Evolutionary conservation across 306 rosid genomes (phyloP), one percentile per base, ranked within the genome.

Genomic region (Betula pendula): DNA sequence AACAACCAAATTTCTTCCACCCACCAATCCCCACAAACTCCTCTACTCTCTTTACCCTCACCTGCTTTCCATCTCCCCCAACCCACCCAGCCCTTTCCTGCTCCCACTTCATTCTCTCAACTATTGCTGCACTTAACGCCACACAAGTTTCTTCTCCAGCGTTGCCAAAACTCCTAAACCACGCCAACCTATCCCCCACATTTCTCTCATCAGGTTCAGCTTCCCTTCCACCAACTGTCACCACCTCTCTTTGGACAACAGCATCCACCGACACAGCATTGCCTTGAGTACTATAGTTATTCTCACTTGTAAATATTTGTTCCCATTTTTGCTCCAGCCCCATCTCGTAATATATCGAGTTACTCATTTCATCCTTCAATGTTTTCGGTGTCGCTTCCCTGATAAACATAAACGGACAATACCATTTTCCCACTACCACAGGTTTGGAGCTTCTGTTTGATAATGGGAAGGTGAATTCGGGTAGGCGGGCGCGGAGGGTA

Each of bases 341-440:
- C 67, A 87, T 80, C 68, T 82, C 84, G 24, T 87, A 85, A 19
- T 70, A 87, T 74, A 80, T 76, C 6, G 82, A 31, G 2, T 11
- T 73, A 3, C 31, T 40, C 68, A 44, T 73, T 63, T 55, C 13
- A 10, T 70, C 76, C 42, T 19, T 76, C 8, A 80, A 22, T 0
- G 70, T 38, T 49, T 44, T 78, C 0, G 79, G 80, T 15, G 84
- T 33, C 3, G 29, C 76, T 60, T 85, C 89, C 25, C 72, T 78
- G 3, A 87, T 27, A 77, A 87, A 85, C 85, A 87, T 75, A 73
- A 85, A 80, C 2, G 85, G 91, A 62, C 75, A 50, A 42, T 68
- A 84, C 87, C 88, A 84, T 22, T 87, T 87, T 52, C 91, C 89
- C 0, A 82, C 84, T 8, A 75, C 77, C 49, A 83, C 84, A 16